Conservation (phyloP, 495 filamentous ascomycete species). For the Trichodelitschia bisporula region DNA sequence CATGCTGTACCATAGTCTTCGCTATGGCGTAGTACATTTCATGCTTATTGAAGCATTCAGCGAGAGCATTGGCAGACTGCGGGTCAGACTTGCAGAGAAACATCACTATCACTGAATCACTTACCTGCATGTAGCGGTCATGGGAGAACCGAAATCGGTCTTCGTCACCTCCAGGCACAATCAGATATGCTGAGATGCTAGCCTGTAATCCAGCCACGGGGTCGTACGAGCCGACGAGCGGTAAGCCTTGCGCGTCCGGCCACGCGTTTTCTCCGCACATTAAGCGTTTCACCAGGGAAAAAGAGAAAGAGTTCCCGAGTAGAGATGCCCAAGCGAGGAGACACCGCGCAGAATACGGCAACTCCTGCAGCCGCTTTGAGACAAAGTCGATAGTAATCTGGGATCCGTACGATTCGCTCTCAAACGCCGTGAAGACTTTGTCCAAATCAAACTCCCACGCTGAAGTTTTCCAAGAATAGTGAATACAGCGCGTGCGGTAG, state of each 20-base stretch:
- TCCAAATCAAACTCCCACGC: conserved; percentile 71
- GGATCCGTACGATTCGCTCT: conserved; percentile 47
- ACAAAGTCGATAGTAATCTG: conserved; percentile 64
- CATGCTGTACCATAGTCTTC: conserved; percentile 48
- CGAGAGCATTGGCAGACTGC: background rate
- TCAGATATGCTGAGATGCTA: conserved; percentile 48
- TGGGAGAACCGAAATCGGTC: conserved; percentile 58
- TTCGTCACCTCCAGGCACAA: conserved; percentile 51
- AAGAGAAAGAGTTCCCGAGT: conserved; percentile 56
- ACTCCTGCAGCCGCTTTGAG: conserved; percentile 45
- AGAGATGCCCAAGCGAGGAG: conserved; percentile 73
- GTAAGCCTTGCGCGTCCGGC: conserved; percentile 4
- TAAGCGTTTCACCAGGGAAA: conserved; percentile 51
- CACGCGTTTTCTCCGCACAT: conserved; percentile 27
- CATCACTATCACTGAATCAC: conserved; percentile 38
- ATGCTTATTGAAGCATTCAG: conserved; percentile 26
- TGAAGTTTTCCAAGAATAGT: conserved; percentile 53
- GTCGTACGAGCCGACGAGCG: conserved; percentile 18
- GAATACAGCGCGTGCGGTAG: conserved; percentile 64
- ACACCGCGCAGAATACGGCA: conserved; percentile 42
- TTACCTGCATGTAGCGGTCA: conserved; percentile 59
- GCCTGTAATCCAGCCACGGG: conserved; percentile 54
- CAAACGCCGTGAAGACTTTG: conserved; percentile 57
- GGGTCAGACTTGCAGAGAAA: no score
- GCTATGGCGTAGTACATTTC: conserved; percentile 81